A percentile compares a stretch with the other conserved stretches of the same genome.
phyloP scores from a whole-genome alignment of 108 stramenopile genomes.

The Cyclotella choctawhatcheeana region DNA sequence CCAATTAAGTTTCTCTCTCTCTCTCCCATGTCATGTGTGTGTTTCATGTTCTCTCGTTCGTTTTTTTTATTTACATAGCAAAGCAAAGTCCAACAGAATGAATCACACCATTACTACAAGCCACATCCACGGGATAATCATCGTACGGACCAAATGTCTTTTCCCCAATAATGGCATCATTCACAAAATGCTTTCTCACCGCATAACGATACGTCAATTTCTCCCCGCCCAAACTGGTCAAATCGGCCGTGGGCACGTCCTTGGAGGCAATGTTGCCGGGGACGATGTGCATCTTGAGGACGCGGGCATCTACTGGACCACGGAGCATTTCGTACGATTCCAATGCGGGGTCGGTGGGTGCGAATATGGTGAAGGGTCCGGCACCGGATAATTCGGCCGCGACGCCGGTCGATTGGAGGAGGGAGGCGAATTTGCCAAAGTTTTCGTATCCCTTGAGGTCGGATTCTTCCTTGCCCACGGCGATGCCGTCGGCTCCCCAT shows the following conservation, averaged over 20 bases:
- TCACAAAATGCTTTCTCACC: constrained; percentile 76
- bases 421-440: constrained; percentile 59
- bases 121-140: constrained; percentile 69
- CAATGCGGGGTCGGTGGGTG: constrained; percentile 65
- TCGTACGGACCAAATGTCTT: constrained; percentile 58
- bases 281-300: constrained; percentile 67
- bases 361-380: constrained; percentile 73
- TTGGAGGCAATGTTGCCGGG: constrained; percentile 49
- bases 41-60: too few species aligned
- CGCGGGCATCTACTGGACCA: constrained; percentile 55
- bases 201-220: constrained; percentile 56
- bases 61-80: constrained; percentile 27
- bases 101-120: constrained; percentile 69
- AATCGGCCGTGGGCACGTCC: constrained; percentile 40
- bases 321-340: constrained; percentile 53
- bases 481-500: constrained; percentile 76
- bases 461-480: constrained; percentile 67
- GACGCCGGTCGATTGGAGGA: constrained; percentile 58
- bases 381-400: constrained; percentile 49
- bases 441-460: constrained; percentile 79
- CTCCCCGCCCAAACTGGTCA: constrained; percentile 54
- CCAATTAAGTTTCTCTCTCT: too few species aligned
- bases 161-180: constrained; percentile 77
- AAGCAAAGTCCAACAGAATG: constrained; percentile 63
- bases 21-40: too few species aligned